Evolutionary conservation across 805 yeast genomes (phyloP), one percentile per base, ranked within the genome.

Genomic region (Grigorovia jiainica): DNA sequence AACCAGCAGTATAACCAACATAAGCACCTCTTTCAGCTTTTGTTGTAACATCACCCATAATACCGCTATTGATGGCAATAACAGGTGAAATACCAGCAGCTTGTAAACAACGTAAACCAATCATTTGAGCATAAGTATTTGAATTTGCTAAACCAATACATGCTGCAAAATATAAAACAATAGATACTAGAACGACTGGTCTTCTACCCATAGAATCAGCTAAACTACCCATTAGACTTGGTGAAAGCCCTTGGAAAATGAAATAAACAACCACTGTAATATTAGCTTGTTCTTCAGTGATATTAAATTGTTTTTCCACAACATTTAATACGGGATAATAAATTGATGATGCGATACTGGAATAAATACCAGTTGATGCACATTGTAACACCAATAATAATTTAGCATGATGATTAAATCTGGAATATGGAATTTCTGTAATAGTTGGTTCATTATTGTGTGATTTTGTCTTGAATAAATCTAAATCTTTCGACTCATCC

Each of bases 11-110:
- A 15, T 79, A 51, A 0, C 94, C 92, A 34, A 79, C 76, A 48
- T 73, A 72, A 2, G 78, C 73, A 13, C 95, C 95, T 50, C 95
- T 70, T 43, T 78, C 77, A 8, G 66, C 70, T 20, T 79, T 65
- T 0, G 78, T 71, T 2, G 87, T 76, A 19, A 80, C 63, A 62
- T 87, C 95, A 8, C 87, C 90, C 42, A 82, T 73, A 0, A 80
- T 70, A 1, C 92, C 92, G 2, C 80, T 70, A 31, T 72, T 70
- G 2, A 86, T 71, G 2, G 94, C 78, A 19, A 86, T 73, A 2
- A 85, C 73, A 0, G 95, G 87, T 0, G 92, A 79, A 5, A 80
- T 79, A 11, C 84, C 87, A 7, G 79, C 70, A 0, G 94, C 87
- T 53, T 85, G 89, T n/a, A 83, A 49, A 58, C 86, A 76, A 46